phyloP scores from a whole-genome alignment of 805 yeast genomes.

The Jamesozyma spencerorum region DNA sequence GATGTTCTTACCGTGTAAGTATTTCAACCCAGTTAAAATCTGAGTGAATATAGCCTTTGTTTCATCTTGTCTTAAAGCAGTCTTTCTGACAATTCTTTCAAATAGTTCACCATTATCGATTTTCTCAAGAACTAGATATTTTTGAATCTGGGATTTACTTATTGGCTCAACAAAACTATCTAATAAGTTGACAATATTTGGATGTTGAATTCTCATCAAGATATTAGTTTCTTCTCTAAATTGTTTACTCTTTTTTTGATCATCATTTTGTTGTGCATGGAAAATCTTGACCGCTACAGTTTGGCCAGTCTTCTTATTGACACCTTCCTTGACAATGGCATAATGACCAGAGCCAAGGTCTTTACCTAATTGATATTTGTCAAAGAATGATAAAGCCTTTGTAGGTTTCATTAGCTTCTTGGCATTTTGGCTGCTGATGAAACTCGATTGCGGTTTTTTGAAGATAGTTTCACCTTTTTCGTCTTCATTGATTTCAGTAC shows the following conservation, averaged over 20 bases:
- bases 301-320: conserved; percentile 46
- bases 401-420: conserved; percentile 8
- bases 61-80: conserved; percentile 51
- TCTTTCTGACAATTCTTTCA: conserved; percentile 60
- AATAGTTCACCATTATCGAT: conserved; percentile 69
- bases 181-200: conserved; percentile 58
- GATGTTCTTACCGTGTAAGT: conserved; percentile 57
- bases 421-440: conserved; percentile 19
- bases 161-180: conserved; percentile 50
- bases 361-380: conserved; percentile 41
- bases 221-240: conserved; percentile 62
- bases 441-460: conserved; percentile 22
- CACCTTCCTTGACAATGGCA: conserved; percentile 70
- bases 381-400: conserved; percentile 40
- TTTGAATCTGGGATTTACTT: conserved; percentile 34
- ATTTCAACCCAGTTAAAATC: conserved; percentile 53
- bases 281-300: conserved; percentile 68
- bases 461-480: conserved; percentile 15
- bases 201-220: conserved; percentile 55
- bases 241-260: conserved; percentile 32
- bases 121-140: conserved; percentile 60
- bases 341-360: conserved; percentile 72
- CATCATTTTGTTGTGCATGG: conserved; percentile 43
- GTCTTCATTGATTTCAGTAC: background rate
- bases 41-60: conserved; percentile 56